Percentiles rank a stretch among this genome's conserved stretches.
Evolutionary conservation across 768 basidiomycete species (phyloP).

Genomic region (Wakefieldia striispora): DNA sequence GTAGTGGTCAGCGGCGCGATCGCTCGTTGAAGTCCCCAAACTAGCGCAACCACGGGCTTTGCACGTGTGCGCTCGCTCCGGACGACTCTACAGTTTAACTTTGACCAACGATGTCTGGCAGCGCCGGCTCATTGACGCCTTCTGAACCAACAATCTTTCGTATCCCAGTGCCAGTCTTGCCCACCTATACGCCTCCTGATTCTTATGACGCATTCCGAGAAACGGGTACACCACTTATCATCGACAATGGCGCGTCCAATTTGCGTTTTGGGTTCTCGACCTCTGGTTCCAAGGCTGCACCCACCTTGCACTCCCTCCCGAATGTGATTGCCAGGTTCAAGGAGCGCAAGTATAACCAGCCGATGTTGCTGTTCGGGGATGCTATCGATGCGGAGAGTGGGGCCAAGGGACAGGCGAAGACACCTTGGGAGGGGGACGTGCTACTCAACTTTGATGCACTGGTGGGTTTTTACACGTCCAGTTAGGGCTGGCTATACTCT

Average conservation of each 20-base stretch:
- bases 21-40: too few species aligned
- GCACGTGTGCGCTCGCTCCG: too few species aligned
- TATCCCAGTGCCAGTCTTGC: constrained; percentile 26
- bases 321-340: constrained; percentile 86
- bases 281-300: constrained; percentile 25
- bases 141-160: constrained; percentile 14
- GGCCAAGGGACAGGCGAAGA: constrained; percentile 71
- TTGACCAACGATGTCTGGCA: constrained; percentile 16
- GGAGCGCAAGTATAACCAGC: constrained; percentile 81
- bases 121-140: constrained; percentile 8
- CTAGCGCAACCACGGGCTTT: too few species aligned
- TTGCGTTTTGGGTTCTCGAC: constrained; percentile 84
- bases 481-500: neutral
- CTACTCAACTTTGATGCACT: constrained; percentile 89
- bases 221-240: constrained; percentile 64
- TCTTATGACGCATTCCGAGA: constrained; percentile 53
- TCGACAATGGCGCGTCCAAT: constrained; percentile 86
- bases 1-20: too few species aligned
- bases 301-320: constrained; percentile 53
- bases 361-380: constrained; percentile 84
- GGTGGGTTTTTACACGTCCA: constrained; percentile 50
- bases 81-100: neutral
- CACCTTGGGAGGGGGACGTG: constrained; percentile 94
- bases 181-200: constrained; percentile 36
- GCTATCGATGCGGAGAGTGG: constrained; percentile 86